Base-by-base conservation (phyloP, 1,139 yeast species). In the Lizanozyma gosingica region DNA sequence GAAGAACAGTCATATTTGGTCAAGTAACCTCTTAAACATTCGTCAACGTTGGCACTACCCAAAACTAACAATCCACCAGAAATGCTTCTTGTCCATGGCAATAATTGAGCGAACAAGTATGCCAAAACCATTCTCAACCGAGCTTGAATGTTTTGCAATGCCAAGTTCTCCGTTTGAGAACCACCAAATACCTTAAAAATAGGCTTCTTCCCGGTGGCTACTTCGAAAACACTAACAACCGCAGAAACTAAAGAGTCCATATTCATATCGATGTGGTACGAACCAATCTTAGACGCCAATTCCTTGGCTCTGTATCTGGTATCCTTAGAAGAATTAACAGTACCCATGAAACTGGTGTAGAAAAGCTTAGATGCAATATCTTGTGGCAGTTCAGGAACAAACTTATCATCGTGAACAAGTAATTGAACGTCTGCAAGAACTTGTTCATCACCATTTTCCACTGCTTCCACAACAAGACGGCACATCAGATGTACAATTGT, bases 31-130 rank as follows among this genome's bases (percentile, higher is more conserved):
- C 99, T 72, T 46, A 92, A 66, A 52, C 95, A 87, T 59, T 92
- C 99, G 59, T 92, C 99, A n/a, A 92, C 98, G 57, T 92, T 92
- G 4, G 98, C 97, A 56, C 94, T 82, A 1, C 98, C 98, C 42
- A 92, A 69, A 6, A 92, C 99, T 36, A 92, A 67, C 39, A 92
- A 63, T 0, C 97, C 96, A 3, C 88, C 88, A 14, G 80, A 73
- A 38, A 74, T 69, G 32, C 71, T 68, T 49, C 97, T 73, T 14
- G 88, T 85, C 97, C 98, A 92, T 4, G 99, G 98, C 42, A 92
- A 68, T 40, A 92, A 67, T 55, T 92, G 96, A 0, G 99, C 97
- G 71, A 92, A 88, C 37, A 92, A 62, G 55, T 92, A 92, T 18
- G 95, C 84, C 41, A 90, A 62, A 1, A 92, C 97, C 99, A 92